Conservation (phyloP, 225 moss, liverwort and hornwort genomes). For the Neckera pumila region DNA sequence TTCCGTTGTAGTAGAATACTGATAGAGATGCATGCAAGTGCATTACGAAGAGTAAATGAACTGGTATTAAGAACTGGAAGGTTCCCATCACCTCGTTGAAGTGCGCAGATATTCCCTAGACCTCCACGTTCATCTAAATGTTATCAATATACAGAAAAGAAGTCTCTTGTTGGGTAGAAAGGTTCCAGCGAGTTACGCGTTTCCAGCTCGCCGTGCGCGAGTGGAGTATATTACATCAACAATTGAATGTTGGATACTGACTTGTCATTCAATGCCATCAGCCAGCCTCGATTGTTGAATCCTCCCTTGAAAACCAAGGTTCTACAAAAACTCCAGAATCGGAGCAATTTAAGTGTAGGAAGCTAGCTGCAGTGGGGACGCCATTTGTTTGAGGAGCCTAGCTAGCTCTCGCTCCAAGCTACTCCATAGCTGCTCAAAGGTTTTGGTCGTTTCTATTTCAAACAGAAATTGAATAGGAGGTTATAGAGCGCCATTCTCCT, state of each 20-base stretch:
- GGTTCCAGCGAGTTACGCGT: not conserved
- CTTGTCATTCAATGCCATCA: not conserved
- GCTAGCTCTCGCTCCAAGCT: not conserved
- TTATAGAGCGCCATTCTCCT: not conserved
- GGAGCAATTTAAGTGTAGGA: not conserved
- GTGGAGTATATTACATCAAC: not conserved
- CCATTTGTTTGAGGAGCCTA: not conserved
- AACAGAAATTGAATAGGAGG: not conserved
- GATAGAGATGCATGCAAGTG: not conserved
- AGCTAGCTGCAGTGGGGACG: not conserved
- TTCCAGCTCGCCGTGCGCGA: constrained; percentile 20
- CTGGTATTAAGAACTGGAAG: not conserved
- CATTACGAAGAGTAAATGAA: not conserved
- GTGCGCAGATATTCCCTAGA: not conserved
- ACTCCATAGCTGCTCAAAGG: not conserved
- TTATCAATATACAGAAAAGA: not conserved
- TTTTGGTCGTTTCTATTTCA: not conserved
- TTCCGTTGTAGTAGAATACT: not conserved
- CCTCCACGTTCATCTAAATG: constrained; percentile 7
- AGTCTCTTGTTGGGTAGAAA: constrained; percentile 26
- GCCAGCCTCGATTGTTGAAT: not conserved
- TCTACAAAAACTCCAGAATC: not conserved
- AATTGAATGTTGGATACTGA: not conserved
- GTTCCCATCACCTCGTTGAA: not conserved
- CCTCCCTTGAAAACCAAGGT: not conserved